These are phyloP conservation scores for Podaxis sp. DNA, from an alignment of 768 basidiomycete species.

Conservation along the genomic window DNA sequence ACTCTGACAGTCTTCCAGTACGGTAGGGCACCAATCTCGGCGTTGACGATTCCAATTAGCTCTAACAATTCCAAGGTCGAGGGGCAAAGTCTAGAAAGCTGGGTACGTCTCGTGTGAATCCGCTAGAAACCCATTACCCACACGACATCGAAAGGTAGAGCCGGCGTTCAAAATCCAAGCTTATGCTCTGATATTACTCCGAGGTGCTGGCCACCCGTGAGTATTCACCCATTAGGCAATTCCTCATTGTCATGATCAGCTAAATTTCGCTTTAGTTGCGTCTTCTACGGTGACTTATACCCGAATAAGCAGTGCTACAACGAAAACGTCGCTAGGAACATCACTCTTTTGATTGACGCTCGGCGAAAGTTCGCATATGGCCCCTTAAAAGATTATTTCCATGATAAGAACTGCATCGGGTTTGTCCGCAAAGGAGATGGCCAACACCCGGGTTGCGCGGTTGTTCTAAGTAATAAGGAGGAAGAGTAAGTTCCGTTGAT, in stretches of 20 bases:
- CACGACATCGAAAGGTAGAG: conserved; percentile 48
- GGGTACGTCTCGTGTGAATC: conserved; percentile 48
- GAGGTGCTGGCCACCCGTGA: conserved; percentile 71
- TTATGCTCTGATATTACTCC: conserved; percentile 77
- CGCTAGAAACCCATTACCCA: conserved; percentile 1
- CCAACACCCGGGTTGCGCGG: conserved; percentile 60
- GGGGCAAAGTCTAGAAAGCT: conserved; percentile 80
- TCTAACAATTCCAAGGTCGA: conserved; percentile 35
- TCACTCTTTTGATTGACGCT: conserved; percentile 55
- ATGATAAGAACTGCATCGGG: conserved; percentile 62
- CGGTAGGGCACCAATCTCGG: conserved; percentile 41
- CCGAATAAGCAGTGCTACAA: conserved; percentile 70
- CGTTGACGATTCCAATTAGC: neutral
- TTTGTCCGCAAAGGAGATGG: conserved; percentile 69
- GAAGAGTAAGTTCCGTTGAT: conserved; percentile 30
- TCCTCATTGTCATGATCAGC: neutral
- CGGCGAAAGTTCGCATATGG: conserved; percentile 74
- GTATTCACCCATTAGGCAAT: conserved; percentile 25
- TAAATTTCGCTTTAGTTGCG: conserved; percentile 51
- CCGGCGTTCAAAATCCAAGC: conserved; percentile 77
- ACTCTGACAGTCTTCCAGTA: conserved; percentile 38
- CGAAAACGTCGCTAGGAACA: conserved; percentile 45
- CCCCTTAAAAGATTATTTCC: conserved; percentile 56
- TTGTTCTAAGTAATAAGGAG: conserved; percentile 66
- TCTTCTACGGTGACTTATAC: conserved; percentile 87